Evolutionary conservation across 2,329 filamentous ascomycete genomes (phyloP).

Genomic region (Venturia effusa): DNA sequence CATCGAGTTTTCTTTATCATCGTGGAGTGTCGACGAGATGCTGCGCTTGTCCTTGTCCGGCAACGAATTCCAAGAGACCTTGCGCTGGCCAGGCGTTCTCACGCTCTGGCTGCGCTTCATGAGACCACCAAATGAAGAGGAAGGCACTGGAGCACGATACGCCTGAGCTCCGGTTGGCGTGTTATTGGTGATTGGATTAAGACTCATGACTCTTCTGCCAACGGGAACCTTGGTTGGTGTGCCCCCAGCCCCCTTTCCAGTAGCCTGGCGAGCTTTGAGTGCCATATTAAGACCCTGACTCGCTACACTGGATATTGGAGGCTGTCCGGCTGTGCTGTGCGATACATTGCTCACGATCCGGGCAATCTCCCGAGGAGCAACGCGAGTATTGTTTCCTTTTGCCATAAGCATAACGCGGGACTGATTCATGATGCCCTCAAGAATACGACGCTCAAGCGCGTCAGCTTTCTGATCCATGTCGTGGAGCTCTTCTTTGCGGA

Average conservation of each 20-base stretch:
- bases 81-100: slow-evolving; percentile 23
- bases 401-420: slow-evolving; percentile 80
- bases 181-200: slow-evolving; percentile 82
- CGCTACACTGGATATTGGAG: slow-evolving; percentile 24
- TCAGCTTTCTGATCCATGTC: slow-evolving; percentile 87
- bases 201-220: slow-evolving; percentile 69
- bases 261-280: slow-evolving; percentile 36
- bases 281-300: slow-evolving; percentile 28
- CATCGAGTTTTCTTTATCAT: slow-evolving; percentile 37
- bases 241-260: slow-evolving; percentile 28
- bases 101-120: slow-evolving; percentile 39
- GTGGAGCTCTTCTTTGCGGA: slow-evolving; percentile 82
- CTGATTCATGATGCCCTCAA: slow-evolving; percentile 94
- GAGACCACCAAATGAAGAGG: slow-evolving; percentile 31
- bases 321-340: slow-evolving; percentile 19
- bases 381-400: slow-evolving; percentile 31
- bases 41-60: slow-evolving; percentile 19
- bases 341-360: slow-evolving; percentile 23
- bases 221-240: slow-evolving; percentile 26
- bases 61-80: slow-evolving; percentile 24
- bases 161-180: slow-evolving; percentile 38
- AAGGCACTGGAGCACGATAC: slow-evolving; percentile 15
- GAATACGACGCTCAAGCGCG: slow-evolving; percentile 76
- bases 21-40: slow-evolving; percentile 11
- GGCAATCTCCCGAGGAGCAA: slow-evolving; percentile 20